Percentiles rank a stretch among this genome's conserved stretches.
Conservation (phyloP, 345 rosid genomes). For the Cardamine resedifolia region DNA sequence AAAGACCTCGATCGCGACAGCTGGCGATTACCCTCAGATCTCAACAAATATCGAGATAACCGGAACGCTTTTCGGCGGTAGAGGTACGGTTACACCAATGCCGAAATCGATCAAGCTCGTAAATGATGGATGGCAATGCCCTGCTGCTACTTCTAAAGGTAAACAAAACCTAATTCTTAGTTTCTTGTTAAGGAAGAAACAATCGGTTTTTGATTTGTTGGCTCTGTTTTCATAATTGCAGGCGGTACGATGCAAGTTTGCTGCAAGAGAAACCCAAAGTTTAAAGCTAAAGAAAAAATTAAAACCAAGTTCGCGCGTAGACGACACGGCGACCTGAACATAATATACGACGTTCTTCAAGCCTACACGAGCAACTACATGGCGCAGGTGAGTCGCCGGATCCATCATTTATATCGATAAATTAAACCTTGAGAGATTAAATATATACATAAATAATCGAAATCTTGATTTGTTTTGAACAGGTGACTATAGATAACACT, state of each 20-base stretch:
- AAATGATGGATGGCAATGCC: slow-evolving; percentile 73
- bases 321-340: slow-evolving; percentile 56
- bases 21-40: slow-evolving; percentile 69
- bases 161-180: background rate
- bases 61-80: slow-evolving; percentile 82
- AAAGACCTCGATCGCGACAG: slow-evolving; percentile 75
- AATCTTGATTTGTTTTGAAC: background rate
- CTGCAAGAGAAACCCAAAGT: slow-evolving; percentile 68
- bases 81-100: slow-evolving; percentile 58
- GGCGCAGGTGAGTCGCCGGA: slow-evolving; percentile 46
- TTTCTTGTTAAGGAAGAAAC: slow-evolving; percentile 17
- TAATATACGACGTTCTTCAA: slow-evolving; percentile 68
- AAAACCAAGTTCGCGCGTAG: slow-evolving; percentile 51
- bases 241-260: slow-evolving; percentile 71
- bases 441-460: background rate
- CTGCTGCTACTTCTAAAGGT: slow-evolving; percentile 56
- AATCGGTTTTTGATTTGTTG: background rate
- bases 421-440: background rate
- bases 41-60: slow-evolving; percentile 51
- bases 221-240: slow-evolving; percentile 23
- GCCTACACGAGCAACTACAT: slow-evolving; percentile 65
- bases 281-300: slow-evolving; percentile 42
- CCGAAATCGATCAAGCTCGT: slow-evolving; percentile 61
- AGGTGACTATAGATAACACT: slow-evolving; percentile 74
- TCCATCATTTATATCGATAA: background rate